Evolutionary conservation across 495 filamentous ascomycete genomes (phyloP), one percentile per base, ranked within the genome.

Genomic region (Stereocaulon alpinum): DNA sequence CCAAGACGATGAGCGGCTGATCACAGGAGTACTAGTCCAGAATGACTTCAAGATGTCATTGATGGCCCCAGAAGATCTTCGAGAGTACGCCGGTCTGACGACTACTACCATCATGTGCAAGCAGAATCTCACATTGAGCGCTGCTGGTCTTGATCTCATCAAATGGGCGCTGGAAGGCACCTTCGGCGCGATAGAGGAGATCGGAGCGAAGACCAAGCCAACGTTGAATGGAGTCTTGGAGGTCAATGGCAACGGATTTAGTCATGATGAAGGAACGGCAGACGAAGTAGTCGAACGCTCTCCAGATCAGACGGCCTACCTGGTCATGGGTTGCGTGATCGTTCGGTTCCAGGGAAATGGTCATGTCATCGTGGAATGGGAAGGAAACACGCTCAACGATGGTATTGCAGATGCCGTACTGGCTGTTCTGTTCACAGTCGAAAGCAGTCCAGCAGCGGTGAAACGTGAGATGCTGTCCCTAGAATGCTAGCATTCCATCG

Each of bases 381-480:
- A 96, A 66, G 93, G 92, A 32, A 98, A 96, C 67, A 87, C 95
- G 80, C 82, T 96, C 64, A 98, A 97, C 66, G 93, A 98, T 64
- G 89, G 91, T 34, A 93, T 98, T 64, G 93, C 94, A 7, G 93
- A 98, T 72, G 89, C 93, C 12, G 87, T 96, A 17, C 86, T 96
- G 76, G 93, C 88, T 6, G 89, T 95, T 4, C 78, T 98, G 11
- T 80, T 95, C 60, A 87, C 84, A 0, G 84, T 95, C 15, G 94
- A 98, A 73, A 92, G 85, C 70, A 91, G 85, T 52, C 94, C 94
- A 15, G 93, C 94, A 20, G 93, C 93, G 15, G 91, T 98, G 40
- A 94, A 90, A 68, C 87, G 91, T 95, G 77, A 69, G 85, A 68
- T 27, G 10, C 56, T n/a, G 42, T 18, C 15, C 37, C 18, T 30